Evolutionary conservation across 2,329 filamentous ascomycete species (phyloP).

Genomic region (Colletotrichum trifolii): DNA sequence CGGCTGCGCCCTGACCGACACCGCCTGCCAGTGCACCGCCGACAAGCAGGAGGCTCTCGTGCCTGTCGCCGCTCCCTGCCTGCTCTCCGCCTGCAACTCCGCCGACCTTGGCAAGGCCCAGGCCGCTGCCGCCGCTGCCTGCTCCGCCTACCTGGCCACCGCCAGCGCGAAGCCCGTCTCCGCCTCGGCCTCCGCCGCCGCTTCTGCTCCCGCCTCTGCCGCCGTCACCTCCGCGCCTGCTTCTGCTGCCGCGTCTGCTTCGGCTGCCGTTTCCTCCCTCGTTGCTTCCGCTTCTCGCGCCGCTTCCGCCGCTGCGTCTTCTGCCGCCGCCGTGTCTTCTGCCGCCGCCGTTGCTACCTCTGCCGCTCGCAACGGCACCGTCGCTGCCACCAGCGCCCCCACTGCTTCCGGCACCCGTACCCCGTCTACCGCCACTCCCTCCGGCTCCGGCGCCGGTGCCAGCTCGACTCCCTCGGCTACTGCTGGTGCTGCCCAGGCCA

Average conservation of each 20-base stretch:
- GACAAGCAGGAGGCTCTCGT: conserved; percentile 46
- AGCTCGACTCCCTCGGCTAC: conserved; percentile 10
- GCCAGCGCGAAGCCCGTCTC: conserved; percentile 14
- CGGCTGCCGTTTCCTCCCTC: conserved; percentile 25
- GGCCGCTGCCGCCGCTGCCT: conserved; percentile 43
- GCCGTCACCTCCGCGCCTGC: conserved; percentile 45
- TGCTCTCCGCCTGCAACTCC: conserved; percentile 47
- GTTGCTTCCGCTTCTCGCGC: background rate
- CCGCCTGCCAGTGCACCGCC: conserved; percentile 52
- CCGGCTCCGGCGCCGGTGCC: conserved; percentile 20
- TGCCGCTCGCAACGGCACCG: conserved; percentile 27
- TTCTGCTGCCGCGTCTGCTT: conserved; percentile 37
- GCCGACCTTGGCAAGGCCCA: conserved; percentile 47
- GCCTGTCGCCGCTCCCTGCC: conserved; percentile 45
- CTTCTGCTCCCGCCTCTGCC: conserved; percentile 40
- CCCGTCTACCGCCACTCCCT: background rate
- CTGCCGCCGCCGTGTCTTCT: conserved; percentile 43
- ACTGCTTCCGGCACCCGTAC: conserved; percentile 10
- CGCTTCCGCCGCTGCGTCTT: conserved; percentile 41
- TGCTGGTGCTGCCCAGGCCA: conserved; percentile 20
- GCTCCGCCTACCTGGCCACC: conserved; percentile 39
- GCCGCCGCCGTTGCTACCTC: conserved; percentile 35
- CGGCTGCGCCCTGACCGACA: conserved; percentile 50
- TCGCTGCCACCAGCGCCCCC: background rate
- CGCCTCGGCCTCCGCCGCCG: background rate